A percentile compares a stretch with the other conserved stretches of the same genome.
Evolutionary conservation across 1,284 basidiomycete genomes (phyloP).

Genomic region (Kwoniella shivajii): DNA sequence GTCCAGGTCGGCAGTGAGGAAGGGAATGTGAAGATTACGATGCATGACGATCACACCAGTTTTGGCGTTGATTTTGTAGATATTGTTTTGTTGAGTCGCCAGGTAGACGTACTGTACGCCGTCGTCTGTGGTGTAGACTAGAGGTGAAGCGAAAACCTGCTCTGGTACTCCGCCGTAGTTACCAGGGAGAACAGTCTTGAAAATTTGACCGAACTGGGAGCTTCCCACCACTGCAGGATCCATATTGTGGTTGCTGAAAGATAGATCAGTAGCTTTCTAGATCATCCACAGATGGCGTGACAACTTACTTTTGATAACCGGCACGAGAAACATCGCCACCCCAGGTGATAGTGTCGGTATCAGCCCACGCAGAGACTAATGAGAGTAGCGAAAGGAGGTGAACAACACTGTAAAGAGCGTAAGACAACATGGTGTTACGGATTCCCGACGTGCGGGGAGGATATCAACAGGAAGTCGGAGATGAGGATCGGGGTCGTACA

Average conservation of each 20-base stretch:
- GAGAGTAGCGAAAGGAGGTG: conserved; percentile 11
- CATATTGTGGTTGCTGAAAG: conserved; percentile 17
- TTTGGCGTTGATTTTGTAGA: conserved; percentile 20
- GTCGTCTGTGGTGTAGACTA: conserved; percentile 16
- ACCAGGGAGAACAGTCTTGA: conserved; percentile 14
- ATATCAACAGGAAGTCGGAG: neutral
- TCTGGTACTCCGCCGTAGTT: conserved; percentile 12
- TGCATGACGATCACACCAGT: conserved; percentile 15
- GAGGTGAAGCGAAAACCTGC: conserved; percentile 15
- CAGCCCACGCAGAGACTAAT: neutral
- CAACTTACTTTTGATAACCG: conserved; percentile 17
- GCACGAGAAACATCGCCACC: conserved; percentile 14
- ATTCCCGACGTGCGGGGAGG: neutral
- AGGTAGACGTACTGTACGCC: conserved; percentile 19
- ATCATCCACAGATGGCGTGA: neutral
- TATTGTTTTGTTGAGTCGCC: conserved; percentile 22
- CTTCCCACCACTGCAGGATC: conserved; percentile 18
- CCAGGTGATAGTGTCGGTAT: conserved; percentile 18
- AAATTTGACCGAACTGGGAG: conserved; percentile 16
- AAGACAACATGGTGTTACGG: conserved; percentile 1
- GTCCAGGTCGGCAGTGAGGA: conserved; percentile 16
- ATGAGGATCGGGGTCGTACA: neutral
- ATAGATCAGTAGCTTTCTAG: neutral
- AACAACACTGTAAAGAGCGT: conserved; percentile 3
- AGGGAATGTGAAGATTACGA: conserved; percentile 19